A percentile compares a stretch with the other conserved stretches of the same genome.
Conservation (phyloP, 225 moss, liverwort and hornwort genomes). For the Thuidium tamariscinum region DNA sequence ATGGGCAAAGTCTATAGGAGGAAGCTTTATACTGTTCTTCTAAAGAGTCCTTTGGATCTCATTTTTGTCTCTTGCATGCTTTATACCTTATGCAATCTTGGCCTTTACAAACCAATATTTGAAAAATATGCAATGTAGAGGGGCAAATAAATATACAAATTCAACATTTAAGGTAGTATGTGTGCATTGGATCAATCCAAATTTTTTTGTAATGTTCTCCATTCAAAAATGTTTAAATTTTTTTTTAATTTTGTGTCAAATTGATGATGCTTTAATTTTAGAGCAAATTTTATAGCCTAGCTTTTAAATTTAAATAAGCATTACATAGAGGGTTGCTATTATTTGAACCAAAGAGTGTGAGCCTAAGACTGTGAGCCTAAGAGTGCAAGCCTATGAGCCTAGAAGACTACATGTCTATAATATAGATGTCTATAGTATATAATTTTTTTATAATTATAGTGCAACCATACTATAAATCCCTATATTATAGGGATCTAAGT, state of each 20-base stretch:
- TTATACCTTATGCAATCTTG: accelerated
- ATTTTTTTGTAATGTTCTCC: not conserved
- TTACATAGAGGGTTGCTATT: too few relatives aligned
- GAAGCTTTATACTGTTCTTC: not conserved
- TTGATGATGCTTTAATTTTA: too few relatives aligned
- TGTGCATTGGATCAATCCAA: not conserved
- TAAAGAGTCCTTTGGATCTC: accelerated
- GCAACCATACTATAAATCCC: too few relatives aligned
- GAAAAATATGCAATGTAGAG: accelerated
- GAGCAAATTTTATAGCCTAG: accelerated
- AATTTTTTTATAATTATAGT: too few relatives aligned
- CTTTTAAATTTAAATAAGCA: not conserved
- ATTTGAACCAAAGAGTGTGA: too few relatives aligned
- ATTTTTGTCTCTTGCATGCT: not conserved
- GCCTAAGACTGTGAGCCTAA: too few relatives aligned
- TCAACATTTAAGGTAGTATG: accelerated
- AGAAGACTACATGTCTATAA: too few relatives aligned
- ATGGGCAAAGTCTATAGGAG: accelerated
- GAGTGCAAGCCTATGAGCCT: too few relatives aligned
- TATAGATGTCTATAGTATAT: too few relatives aligned
- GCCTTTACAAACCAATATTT: accelerated
- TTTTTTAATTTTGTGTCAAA: accelerated
- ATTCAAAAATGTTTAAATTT: accelerated
- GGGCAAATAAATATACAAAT: too few relatives aligned
- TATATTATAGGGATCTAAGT: too few relatives aligned